Conservation (phyloP, 2,329 filamentous ascomycete species). For the Davidsoniella australis region DNA sequence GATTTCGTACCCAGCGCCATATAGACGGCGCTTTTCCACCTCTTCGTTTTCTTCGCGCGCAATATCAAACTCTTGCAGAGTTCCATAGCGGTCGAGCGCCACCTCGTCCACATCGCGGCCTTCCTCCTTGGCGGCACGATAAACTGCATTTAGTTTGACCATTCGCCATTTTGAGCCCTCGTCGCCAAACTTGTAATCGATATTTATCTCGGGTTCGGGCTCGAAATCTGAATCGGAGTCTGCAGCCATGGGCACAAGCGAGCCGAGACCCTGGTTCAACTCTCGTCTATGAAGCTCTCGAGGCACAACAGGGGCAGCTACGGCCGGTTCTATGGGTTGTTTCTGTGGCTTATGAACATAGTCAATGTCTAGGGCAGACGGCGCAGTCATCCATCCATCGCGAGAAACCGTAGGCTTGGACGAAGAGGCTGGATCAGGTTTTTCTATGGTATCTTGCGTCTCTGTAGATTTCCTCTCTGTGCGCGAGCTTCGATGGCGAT, state of each 20-base stretch:
- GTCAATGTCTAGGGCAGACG: slow-evolving; percentile 66
- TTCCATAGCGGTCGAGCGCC: slow-evolving; percentile 66
- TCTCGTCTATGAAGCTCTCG: slow-evolving; percentile 65
- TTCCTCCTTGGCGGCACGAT: slow-evolving; percentile 58
- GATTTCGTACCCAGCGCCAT: slow-evolving; percentile 69
- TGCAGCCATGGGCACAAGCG: slow-evolving; percentile 21
- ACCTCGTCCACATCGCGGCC: slow-evolving; percentile 63
- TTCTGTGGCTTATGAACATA: slow-evolving; percentile 50
- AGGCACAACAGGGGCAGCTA: slow-evolving; percentile 38
- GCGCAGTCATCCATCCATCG: slow-evolving; percentile 90
- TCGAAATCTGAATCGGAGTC: slow-evolving; percentile 37
- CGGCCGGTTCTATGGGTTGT: slow-evolving; percentile 36
- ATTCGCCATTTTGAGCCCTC: slow-evolving; percentile 85
- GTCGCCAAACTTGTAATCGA: slow-evolving; percentile 79
- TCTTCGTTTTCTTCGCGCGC: slow-evolving; percentile 88
- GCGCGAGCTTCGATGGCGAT: not conserved
- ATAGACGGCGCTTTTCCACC: slow-evolving; percentile 62
- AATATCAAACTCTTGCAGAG: slow-evolving; percentile 72
- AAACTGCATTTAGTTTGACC: slow-evolving; percentile 81
- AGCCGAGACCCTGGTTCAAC: slow-evolving; percentile 49
- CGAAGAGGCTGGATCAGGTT: too few relatives aligned
- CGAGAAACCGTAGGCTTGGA: slow-evolving; percentile 33
- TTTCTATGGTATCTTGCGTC: too few relatives aligned
- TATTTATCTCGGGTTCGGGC: slow-evolving; percentile 28
- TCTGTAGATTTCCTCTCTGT: not conserved